phyloP scores from a whole-genome alignment of 805 yeast genomes.

The Ogataea trehalophila region DNA sequence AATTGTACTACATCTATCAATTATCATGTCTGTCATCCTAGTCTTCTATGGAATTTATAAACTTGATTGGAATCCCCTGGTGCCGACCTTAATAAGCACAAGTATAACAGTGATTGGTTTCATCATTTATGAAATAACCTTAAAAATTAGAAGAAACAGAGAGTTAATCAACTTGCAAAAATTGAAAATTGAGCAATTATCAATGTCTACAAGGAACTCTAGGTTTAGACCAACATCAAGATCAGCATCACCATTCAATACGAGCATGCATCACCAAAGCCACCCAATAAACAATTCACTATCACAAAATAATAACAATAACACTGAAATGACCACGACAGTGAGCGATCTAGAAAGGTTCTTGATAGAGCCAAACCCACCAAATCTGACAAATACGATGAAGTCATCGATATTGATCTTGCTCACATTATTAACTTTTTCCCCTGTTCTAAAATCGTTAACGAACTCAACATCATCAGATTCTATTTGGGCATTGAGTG shows the following conservation, averaged over 20 bases:
- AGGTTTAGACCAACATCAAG: conserved; percentile 8
- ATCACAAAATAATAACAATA: neutral
- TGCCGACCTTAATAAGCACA: conserved; percentile 35
- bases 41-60: conserved; percentile 62
- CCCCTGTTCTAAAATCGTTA: conserved; percentile 86
- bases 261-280: neutral
- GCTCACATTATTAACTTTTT: conserved; percentile 66
- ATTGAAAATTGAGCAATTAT: conserved; percentile 24
- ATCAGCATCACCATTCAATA: conserved; percentile 19
- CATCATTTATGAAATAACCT: conserved; percentile 26
- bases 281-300: neutral
- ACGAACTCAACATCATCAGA: conserved; percentile 89
- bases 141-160: conserved; percentile 25
- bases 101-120: conserved; percentile 34
- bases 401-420: conserved; percentile 69
- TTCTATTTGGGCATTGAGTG: conserved; percentile 89
- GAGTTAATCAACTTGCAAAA: conserved; percentile 28
- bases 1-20: conserved; percentile 60
- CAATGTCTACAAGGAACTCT: conserved; percentile 14
- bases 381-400: conserved; percentile 31
- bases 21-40: conserved; percentile 57
- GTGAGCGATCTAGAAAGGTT: conserved; percentile 19
- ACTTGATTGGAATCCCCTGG: conserved; percentile 43
- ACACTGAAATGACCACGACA: neutral
- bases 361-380: conserved; percentile 23